Evolutionary conservation across 1,139 yeast species (phyloP), one percentile per base, ranked within the genome.

Genomic region (Yamadazyma taylorii): DNA sequence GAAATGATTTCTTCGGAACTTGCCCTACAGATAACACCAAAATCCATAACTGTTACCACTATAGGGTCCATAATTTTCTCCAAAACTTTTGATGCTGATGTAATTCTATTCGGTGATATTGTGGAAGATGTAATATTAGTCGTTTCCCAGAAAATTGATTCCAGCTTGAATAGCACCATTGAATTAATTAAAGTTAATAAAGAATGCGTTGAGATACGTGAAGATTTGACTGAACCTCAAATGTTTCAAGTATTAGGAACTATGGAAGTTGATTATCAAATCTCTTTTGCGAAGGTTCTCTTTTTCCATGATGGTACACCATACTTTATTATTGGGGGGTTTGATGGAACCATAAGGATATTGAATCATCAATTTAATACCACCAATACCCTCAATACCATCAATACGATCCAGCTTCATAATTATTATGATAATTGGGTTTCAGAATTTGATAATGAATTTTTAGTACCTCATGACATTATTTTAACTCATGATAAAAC

Each of bases 21-120:
- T 10, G 42, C 35, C 9, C 32, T 46, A 2, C 75, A 70, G 42
- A 48, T 69, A 1, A 60, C 69, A 1, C 56, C 56, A 11, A 37
- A 42, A n/a, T 37, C 56, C 0, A 48, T 69, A 3, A 41, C 52
- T 2, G 36, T 65, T 2, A 46, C 66, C 1, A 51, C 61, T 19
- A 42, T 60, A 15, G 43, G 42, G 5, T 47, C 41, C 8, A 32
- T 34, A 5, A 17, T 46, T 16, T 17, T 36, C 5, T 19, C 43
- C 0, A 37, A 43, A 23, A 28, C 33, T 1, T 37, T 46, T 27
- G 40, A 40, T 3, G 40, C 46, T 13, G 44, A 40, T 5, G 27
- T 29, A 1, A 43, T 58, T 7, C n/a, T 56, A 1, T 44, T 51
- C 33, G 46, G 56, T 42, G 52, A 48, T 32, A 24, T 47, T 2